Conservation (phyloP, 108 stramenopile species). For the Fistulifera pelliculosa region DNA sequence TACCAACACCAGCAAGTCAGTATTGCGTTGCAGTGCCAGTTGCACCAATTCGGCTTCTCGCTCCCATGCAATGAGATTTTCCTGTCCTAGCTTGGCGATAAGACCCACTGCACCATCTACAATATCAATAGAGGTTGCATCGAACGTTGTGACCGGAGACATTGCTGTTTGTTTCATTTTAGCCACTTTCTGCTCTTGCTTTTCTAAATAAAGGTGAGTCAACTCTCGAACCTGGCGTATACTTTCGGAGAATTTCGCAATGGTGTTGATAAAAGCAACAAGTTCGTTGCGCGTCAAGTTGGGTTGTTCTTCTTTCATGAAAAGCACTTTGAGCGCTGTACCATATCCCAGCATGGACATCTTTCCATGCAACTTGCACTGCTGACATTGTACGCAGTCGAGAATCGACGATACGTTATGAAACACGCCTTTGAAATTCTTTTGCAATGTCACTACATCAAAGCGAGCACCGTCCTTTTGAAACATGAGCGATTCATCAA, state of each 20-base stretch:
- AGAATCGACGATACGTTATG: conserved; percentile 84
- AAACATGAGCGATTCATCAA: conserved; percentile 93
- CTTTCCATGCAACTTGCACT: conserved; percentile 91
- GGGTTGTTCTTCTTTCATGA: conserved; percentile 19
- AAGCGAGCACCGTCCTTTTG: conserved; percentile 22
- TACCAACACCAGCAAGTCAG: conserved; percentile 61
- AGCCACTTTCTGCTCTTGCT: conserved; percentile 10
- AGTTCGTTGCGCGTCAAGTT: conserved; percentile 76
- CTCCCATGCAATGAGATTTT: conserved; percentile 42
- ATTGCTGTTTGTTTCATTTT: neutral
- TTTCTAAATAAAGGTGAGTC: conserved; percentile 65
- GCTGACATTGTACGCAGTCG: conserved; percentile 95
- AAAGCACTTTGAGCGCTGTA: conserved; percentile 87
- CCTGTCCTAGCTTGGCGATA: conserved; percentile 42
- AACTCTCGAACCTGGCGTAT: conserved; percentile 69
- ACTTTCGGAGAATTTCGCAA: conserved; percentile 72
- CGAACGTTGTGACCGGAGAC: neutral
- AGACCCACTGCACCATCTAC: conserved; percentile 67
- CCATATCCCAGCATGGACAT: conserved; percentile 92
- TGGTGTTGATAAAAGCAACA: conserved; percentile 83
- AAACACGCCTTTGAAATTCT: conserved; percentile 88
- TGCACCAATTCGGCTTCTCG: conserved; percentile 57
- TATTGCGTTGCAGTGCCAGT: conserved; percentile 52
- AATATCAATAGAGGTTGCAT: neutral
- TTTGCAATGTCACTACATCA: conserved; percentile 44